Evolutionary conservation across 2,329 filamentous ascomycete species (phyloP), one percentile per base, ranked within the genome.

Genomic region (Cladosporium colombiae): DNA sequence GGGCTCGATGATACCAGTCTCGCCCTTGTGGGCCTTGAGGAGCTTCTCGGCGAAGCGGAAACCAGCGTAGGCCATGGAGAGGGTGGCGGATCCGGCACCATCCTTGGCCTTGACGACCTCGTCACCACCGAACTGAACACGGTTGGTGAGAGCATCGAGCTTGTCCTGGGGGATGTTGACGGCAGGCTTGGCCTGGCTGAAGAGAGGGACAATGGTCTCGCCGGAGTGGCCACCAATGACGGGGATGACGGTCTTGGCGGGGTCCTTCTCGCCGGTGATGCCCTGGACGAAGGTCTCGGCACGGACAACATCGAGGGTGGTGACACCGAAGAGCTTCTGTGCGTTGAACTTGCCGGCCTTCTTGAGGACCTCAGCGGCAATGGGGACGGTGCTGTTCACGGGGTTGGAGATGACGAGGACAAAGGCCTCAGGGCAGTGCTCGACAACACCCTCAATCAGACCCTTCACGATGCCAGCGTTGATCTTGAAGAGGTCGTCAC

Each of bases 401-500:
- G 95, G 95, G 88, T 99, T 99, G 76, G 94, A 98, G 82, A 99
- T 99, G 84, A 99, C 89, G 71, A 98, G 89, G 79, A 97, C 88
- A 83, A 90, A 97, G 65, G 95, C 95, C 80, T 97, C 96, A 78
- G 95, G 95, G 78, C 89, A 89, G 77, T 90, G 88, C 78, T 97
- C 89, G 74, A 94, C 93, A 74, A 92, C 88, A 62, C 91, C 89
- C 85, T 96, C 91, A 74, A 96, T 90, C 72, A 99, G 86, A 74
- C 92, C 93, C 83, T 95, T 92, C 78, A 99, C 95, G 77, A 99
- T 99, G 75, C 93, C 92, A 68, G 95, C 95, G 81, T 99, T 99
- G 86, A 97, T 97, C 84, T 97, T 97, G 91, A 99, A 99, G 67
- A 99, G 91, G 79, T 98, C 95, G 76, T 99, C 95, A 84, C 95